phyloP scores from a whole-genome alignment of 2,329 filamentous ascomycete species.

The Aschersonia sp. region DNA sequence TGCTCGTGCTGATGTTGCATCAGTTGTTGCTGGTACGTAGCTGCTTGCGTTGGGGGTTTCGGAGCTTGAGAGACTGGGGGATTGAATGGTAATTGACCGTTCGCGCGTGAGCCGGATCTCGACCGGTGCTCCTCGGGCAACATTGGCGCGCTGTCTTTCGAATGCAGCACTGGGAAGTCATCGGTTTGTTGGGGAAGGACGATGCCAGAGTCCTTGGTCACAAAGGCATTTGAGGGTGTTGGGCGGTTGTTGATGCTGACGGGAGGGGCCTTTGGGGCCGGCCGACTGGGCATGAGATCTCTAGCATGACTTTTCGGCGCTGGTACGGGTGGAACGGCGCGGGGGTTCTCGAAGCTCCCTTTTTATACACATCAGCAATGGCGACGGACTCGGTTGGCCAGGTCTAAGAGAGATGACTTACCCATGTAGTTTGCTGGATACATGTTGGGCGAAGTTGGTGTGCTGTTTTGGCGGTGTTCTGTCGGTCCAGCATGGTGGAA shows the following conservation, averaged over 20 bases:
- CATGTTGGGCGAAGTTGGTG: conserved; percentile 34
- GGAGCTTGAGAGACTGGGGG: conserved; percentile 24
- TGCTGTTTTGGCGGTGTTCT: conserved; percentile 30
- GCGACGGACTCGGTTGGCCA: background rate
- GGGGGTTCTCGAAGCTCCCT: conserved; percentile 94
- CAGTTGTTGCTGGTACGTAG: conserved; percentile 45
- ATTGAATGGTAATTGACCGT: conserved; percentile 36
- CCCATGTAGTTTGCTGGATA: conserved; percentile 40
- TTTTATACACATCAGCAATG: background rate
- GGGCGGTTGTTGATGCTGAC: conserved; percentile 42
- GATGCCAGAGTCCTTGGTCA: conserved; percentile 48
- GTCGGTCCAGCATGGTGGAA: conserved; percentile 71
- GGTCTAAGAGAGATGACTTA: conserved; percentile 49
- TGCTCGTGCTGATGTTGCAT: conserved; percentile 78
- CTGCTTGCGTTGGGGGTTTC: conserved; percentile 22
- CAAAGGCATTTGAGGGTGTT: conserved; percentile 34
- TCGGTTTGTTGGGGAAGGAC: conserved; percentile 44
- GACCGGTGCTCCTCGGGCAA: conserved; percentile 54
- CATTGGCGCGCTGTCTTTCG: conserved; percentile 44
- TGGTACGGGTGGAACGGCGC: conserved; percentile 82
- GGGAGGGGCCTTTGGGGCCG: conserved; percentile 71
- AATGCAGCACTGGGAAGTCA: conserved; percentile 31
- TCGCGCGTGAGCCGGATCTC: conserved; percentile 51
- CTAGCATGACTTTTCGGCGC: conserved; percentile 31
- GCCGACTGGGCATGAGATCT: conserved; percentile 60